Percentiles rank a stretch among this genome's conserved stretches.
Evolutionary conservation across 371 early-diverging fungal species (phyloP).

Genomic region (Apophysomyces ossiformis): DNA sequence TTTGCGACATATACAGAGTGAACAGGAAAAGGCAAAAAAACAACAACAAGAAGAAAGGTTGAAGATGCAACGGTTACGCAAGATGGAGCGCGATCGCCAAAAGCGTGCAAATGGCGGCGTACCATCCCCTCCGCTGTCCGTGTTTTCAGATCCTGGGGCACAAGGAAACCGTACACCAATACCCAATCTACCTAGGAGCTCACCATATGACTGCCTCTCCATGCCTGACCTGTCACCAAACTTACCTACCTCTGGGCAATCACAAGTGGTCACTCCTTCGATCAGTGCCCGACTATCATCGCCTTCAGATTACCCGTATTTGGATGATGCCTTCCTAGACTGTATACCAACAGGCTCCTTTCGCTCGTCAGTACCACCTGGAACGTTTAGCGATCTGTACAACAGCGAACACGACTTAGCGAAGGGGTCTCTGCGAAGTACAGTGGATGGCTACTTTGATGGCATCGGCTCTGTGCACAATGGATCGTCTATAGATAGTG

Average conservation of each 20-base stretch:
- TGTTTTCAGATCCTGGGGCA: slow-evolving; percentile 10
- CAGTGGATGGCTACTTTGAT: not conserved
- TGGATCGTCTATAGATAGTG: not conserved
- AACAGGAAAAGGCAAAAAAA: slow-evolving; percentile 25
- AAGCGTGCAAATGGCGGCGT: slow-evolving; percentile 9
- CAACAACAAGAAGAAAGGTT: slow-evolving; percentile 11
- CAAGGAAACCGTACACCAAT: not conserved
- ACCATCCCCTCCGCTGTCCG: slow-evolving; percentile 7
- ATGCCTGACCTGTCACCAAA: slow-evolving; percentile 12
- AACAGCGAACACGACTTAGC: not conserved
- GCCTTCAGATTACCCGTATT: slow-evolving; percentile 9
- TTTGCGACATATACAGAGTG: slow-evolving; percentile 33
- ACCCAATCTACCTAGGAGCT: not conserved
- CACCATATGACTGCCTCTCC: slow-evolving; percentile 3
- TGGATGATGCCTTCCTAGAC: slow-evolving; percentile 7
- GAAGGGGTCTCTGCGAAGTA: not conserved
- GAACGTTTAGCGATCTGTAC: slow-evolving; percentile 17
- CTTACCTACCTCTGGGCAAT: not conserved
- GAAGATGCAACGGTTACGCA: slow-evolving; percentile 7
- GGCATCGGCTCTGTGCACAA: not conserved
- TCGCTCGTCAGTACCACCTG: not conserved
- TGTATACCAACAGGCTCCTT: slow-evolving; percentile 9
- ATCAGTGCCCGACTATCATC: not conserved
- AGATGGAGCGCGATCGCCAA: slow-evolving; percentile 2
- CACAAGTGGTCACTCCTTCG: slow-evolving; percentile 8